A percentile compares a stretch with the other conserved stretches of the same genome.
These are phyloP conservation scores for Nakaseomyces sp. DNA, from an alignment of 1,139 yeast species.

Conservation along the genomic window DNA sequence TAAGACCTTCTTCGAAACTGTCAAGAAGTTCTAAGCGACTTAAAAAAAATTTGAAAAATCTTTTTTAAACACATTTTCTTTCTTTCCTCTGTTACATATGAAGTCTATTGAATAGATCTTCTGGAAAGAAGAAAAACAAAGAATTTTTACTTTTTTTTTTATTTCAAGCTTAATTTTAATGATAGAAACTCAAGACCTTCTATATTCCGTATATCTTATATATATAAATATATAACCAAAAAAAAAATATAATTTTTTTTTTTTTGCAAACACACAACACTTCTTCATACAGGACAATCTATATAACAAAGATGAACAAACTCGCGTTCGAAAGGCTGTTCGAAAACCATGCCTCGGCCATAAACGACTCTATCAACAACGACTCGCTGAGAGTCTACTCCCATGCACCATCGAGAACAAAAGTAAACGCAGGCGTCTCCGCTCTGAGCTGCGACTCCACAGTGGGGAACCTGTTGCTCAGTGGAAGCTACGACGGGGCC, in stretches of 20 bases:
- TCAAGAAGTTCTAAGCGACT: slow-evolving; percentile 13
- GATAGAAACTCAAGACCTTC: slow-evolving; percentile 2
- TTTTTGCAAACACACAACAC: not conserved
- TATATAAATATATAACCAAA: not conserved
- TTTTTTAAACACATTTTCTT: too few species aligned
- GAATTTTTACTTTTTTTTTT: too few species aligned
- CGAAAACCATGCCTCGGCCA: slow-evolving; percentile 3
- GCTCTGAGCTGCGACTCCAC: not conserved
- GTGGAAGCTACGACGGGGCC: slow-evolving; percentile 74
- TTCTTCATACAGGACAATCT: too few species aligned
- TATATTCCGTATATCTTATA: slow-evolving; percentile 3
- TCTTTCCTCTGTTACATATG: too few species aligned
- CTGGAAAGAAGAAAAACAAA: too few species aligned
- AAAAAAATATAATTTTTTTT: not conserved
- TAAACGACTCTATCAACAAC: not conserved
- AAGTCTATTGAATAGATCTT: too few species aligned
- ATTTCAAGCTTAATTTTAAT: not conserved
- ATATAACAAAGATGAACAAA: too few species aligned
- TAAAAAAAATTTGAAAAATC: not conserved
- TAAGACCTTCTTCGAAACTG: slow-evolving; percentile 38
- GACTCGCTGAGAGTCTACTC: slow-evolving; percentile 2
- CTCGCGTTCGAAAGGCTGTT: not conserved
- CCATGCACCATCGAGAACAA: not conserved
- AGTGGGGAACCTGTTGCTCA: slow-evolving; percentile 35
- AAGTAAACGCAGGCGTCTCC: not conserved